These are phyloP conservation scores for Phytophthora sojae DNA, from an alignment of 352 stramenopile genomes.

Conservation along the genomic window DNA sequence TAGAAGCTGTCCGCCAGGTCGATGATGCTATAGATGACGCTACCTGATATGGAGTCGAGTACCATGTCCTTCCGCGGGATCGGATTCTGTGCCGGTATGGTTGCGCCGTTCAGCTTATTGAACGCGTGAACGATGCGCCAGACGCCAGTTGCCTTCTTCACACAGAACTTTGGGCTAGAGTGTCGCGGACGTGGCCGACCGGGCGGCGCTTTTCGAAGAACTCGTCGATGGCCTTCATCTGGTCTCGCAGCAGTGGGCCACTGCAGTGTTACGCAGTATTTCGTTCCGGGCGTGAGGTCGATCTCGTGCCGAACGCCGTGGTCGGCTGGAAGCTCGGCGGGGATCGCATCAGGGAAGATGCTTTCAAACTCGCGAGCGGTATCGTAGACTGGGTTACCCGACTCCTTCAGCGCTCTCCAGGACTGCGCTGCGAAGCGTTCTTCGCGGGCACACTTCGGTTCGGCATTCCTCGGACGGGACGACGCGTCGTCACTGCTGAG, in stretches of 20 bases:
- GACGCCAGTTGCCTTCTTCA: neutral
- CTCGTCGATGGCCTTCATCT: neutral
- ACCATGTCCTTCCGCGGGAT: neutral
- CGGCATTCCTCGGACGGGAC: too few species aligned
- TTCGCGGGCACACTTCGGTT: too few species aligned
- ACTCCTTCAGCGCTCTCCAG: too few species aligned
- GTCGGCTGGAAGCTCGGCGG: constrained; percentile 23
- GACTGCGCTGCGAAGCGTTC: too few species aligned
- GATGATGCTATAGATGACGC: constrained; percentile 8
- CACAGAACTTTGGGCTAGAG: neutral
- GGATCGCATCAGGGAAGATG: too few species aligned
- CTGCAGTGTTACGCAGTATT: constrained; percentile 42
- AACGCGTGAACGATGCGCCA: neutral
- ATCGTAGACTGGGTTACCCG: too few species aligned
- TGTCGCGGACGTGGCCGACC: neutral
- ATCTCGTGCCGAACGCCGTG: constrained; percentile 36
- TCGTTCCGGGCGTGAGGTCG: constrained; percentile 28
- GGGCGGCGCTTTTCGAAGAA: neutral
- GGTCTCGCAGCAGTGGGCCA: constrained; percentile 10
- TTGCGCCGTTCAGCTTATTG: neutral
- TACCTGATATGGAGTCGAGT: neutral
- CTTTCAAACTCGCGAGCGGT: too few species aligned
- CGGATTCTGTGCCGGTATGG: neutral
- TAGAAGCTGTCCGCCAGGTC: constrained; percentile 23
- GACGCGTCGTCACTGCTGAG: too few species aligned